Evolutionary conservation across 768 basidiomycete genomes (phyloP), one percentile per base, ranked within the genome.

Genomic region (Cyclocybe aegerita): DNA sequence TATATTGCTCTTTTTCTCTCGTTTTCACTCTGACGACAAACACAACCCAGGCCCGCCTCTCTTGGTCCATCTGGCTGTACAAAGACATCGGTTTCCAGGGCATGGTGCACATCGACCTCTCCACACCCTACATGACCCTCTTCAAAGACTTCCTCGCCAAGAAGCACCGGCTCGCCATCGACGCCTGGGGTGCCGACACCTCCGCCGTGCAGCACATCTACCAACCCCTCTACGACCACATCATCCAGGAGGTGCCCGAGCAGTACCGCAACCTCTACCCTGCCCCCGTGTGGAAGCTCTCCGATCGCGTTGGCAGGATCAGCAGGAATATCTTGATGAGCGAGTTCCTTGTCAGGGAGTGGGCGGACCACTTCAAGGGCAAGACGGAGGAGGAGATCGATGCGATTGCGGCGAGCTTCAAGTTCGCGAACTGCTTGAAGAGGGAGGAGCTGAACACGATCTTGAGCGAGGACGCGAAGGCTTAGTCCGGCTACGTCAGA

Each of bases 31-130:
- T 38, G 46, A 41, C 46, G 4, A 17, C 44, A 23, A 38, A 43
- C 39, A n/a, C 15, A 14, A 40, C 34, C 15, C 48, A 85, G 82
- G 83, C 82, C 57, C 80, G 79, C 23, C 65, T 86, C 48, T 83
- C 81, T 62, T 91, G 88, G 89, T 84, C 85, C 0, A 93, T 92
- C 71, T 93, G 91, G 91, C 69, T 90, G 14, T 93, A 88, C 79
- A 93, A 88, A 59, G 86, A 89, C 59, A 86, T 88, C 57, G 88
- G 88, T n/a, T 87, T 86, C 76, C 86, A 90, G 69, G 90, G 90
- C 34, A 90, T 92, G 88, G 84, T 88, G 29, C 80, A 88, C 66
- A 74, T 85, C 58, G 77, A 79, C n/a, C 75, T 72, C 9, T 79
- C 83, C 10, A 83, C 88, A 3, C 76, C 86, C 3, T 93, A 90